Base-by-base conservation (phyloP, 1,284 basidiomycete genomes). In the Leccinum holopus region DNA sequence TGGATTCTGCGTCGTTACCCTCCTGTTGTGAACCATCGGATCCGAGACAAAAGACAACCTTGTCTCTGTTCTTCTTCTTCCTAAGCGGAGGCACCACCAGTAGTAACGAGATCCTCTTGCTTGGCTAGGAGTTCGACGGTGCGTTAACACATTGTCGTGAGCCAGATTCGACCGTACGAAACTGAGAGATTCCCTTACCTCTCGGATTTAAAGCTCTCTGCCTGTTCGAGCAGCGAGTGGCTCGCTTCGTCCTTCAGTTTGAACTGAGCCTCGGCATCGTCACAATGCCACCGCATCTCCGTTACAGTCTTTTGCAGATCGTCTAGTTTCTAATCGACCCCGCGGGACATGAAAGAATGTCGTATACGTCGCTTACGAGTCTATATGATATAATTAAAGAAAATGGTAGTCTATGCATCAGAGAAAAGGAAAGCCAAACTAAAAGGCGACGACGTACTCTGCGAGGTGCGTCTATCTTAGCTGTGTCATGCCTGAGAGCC, bases 21-120 rank as follows among this genome's bases (percentile, higher is more conserved):
- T 94, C 92, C 75, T 94, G 92, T 73, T 94, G 92, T 10, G 91
- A 92, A 21, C 92, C 92, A 71, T 94, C 92, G 0, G 92, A 94
- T 6, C 92, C 92, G 21, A 94, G 82, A 71, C 88, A 85, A 78
- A 94, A 92, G 16, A 93, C 80, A 56, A 83, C 85, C 77, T 92
- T 91, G 68, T 86, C 85, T 41, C 81, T 81, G 78, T 94, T 86
- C 44, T 18, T 18, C 18, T 18, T 18, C 18, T 18, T 18, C 18
- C 18, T 18, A 18, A 18, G 18, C 18, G 18, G 18, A 18, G 18
- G 18, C 18, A 18, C 18, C 18, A 18, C 18, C 18, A 18, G 18
- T 18, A 18, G 18, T 18, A 18, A 18, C 18, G 18, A 18, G 18
- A 18, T 18, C 18, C 18, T 18, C 18, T 18, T 18, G 18, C 18